These are phyloP conservation scores for Penicillium sp. DNA, from an alignment of 2,329 filamentous ascomycete genomes.

Conservation along the genomic window DNA sequence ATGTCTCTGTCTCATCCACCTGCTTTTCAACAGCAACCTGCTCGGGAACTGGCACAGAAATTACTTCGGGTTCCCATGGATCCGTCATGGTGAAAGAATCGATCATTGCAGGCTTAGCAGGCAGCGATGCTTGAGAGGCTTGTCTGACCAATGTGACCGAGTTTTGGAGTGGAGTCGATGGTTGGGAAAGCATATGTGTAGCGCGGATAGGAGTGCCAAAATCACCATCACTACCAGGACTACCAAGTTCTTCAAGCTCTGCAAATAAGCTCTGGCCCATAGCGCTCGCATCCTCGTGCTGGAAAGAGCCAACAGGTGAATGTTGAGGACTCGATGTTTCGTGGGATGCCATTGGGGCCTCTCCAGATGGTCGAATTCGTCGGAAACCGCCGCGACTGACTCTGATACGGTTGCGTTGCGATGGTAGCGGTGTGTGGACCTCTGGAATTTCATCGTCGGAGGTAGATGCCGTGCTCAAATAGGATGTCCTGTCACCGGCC, in stretches of 20 bases:
- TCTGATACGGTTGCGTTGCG: conserved; percentile 65
- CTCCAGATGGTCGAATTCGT: conserved; percentile 51
- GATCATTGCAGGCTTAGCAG: conserved; percentile 46
- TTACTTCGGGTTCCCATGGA: conserved; percentile 42
- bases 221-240: conserved; percentile 67
- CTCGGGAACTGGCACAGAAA: not conserved
- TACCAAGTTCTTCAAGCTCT: conserved; percentile 77
- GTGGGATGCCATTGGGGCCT: conserved; percentile 33
- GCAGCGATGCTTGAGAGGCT: conserved; percentile 27
- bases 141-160: conserved; percentile 27
- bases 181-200: conserved; percentile 27
- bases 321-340: conserved; percentile 42
- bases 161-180: conserved; percentile 38
- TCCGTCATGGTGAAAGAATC: conserved; percentile 63
- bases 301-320: conserved; percentile 52
- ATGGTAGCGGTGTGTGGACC: conserved; percentile 60
- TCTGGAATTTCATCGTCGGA: conserved; percentile 72
- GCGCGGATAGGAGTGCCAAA: conserved; percentile 37
- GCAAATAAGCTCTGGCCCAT: conserved; percentile 80
- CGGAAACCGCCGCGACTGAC: conserved; percentile 59
- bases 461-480: conserved; percentile 83
- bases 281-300: conserved; percentile 43
- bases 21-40: not conserved
- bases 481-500: conserved; percentile 60
- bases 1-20: conserved; percentile 16